These are phyloP conservation scores for Aspergillus sp. DNA, from an alignment of 2,329 filamentous ascomycete species.

Conservation along the genomic window DNA sequence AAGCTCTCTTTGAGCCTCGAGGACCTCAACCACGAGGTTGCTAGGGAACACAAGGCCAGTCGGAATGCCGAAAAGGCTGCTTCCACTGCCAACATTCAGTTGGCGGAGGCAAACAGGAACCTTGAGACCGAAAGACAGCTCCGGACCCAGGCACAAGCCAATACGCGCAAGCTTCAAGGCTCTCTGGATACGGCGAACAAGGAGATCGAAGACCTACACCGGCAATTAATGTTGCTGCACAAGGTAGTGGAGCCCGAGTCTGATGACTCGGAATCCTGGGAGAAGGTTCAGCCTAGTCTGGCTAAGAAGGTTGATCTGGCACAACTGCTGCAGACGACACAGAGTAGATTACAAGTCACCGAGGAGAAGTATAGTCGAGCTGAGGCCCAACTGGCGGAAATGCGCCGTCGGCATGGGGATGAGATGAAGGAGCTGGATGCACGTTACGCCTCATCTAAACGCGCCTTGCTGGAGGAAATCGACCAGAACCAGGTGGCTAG, in stretches of 20 bases:
- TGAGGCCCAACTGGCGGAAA: slow-evolving; percentile 76
- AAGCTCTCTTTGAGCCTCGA: slow-evolving; percentile 86
- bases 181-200: slow-evolving; percentile 77
- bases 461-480: slow-evolving; percentile 82
- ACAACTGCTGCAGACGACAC: slow-evolving; percentile 82
- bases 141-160: slow-evolving; percentile 80
- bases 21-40: slow-evolving; percentile 89
- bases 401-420: slow-evolving; percentile 73
- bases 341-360: slow-evolving; percentile 82
- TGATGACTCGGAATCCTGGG: slow-evolving; percentile 65
- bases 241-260: slow-evolving; percentile 82
- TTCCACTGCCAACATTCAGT: slow-evolving; percentile 75
- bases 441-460: slow-evolving; percentile 64
- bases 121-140: slow-evolving; percentile 89
- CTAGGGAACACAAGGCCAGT: slow-evolving; percentile 83
- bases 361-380: slow-evolving; percentile 78
- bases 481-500: slow-evolving; percentile 75
- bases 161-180: slow-evolving; percentile 76
- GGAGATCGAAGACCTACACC: slow-evolving; percentile 77
- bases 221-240: slow-evolving; percentile 78
- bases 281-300: slow-evolving; percentile 70
- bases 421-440: slow-evolving; percentile 67
- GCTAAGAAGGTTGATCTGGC: slow-evolving; percentile 71
- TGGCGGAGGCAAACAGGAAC: slow-evolving; percentile 85
- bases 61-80: slow-evolving; percentile 87